Conservation (phyloP, 2,329 filamentous ascomycete genomes). For the Rhynchosporium agropyri region DNA sequence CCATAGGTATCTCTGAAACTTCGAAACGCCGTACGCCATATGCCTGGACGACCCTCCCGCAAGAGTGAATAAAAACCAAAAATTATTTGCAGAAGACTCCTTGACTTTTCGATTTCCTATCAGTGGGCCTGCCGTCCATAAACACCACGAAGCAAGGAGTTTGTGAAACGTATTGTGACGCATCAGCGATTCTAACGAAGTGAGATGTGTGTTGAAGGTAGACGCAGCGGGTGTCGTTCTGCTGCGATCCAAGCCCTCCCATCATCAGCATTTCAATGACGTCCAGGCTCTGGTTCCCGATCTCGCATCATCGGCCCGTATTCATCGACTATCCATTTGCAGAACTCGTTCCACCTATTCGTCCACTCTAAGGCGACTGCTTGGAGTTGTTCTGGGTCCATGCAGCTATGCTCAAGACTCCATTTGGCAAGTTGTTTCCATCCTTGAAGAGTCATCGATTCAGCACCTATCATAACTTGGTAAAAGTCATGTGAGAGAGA, state of each 20-base stretch:
- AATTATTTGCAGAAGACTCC: not conserved
- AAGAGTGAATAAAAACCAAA: not conserved
- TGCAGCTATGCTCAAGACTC: constrained; percentile 64
- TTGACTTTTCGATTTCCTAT: not conserved
- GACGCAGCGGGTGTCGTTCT: not conserved
- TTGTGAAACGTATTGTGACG: not conserved
- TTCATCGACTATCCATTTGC: constrained; percentile 52
- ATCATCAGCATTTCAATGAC: constrained; percentile 24
- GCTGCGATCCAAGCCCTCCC: not conserved
- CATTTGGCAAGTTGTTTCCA: constrained; percentile 70
- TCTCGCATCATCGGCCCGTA: constrained; percentile 40
- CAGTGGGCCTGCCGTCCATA: not conserved
- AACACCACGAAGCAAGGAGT: not conserved
- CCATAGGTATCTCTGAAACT: constrained; percentile 9
- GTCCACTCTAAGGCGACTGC: constrained; percentile 52
- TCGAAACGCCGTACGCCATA: constrained; percentile 9
- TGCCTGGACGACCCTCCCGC: not conserved
- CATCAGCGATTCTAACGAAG: not conserved
- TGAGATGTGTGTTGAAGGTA: not conserved
- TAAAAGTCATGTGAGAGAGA: constrained; percentile 77
- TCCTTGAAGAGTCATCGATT: constrained; percentile 67
- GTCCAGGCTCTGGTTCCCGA: constrained; percentile 29
- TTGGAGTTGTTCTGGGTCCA: constrained; percentile 49
- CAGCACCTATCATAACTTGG: constrained; percentile 70
- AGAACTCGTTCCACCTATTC: constrained; percentile 60